Evolutionary conservation across 768 basidiomycete species (phyloP).

Genomic region (Dioszegia hungarica): DNA sequence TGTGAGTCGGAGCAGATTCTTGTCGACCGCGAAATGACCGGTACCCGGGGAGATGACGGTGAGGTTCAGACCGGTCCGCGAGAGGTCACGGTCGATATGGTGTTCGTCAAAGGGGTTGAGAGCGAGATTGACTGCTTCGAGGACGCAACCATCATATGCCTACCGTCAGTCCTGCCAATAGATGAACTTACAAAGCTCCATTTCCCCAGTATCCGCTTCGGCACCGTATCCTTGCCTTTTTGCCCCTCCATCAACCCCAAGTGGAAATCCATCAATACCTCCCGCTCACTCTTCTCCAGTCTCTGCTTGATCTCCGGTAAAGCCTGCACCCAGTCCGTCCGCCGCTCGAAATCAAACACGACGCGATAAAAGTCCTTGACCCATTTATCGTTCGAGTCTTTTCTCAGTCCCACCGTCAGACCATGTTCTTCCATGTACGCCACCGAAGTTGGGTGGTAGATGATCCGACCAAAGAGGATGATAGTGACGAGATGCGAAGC

Average conservation of each 20-base stretch:
- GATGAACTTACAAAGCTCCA: slow-evolving; percentile 44
- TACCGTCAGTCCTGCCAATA: slow-evolving; percentile 35
- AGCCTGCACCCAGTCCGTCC: slow-evolving; percentile 80
- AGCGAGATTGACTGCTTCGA: slow-evolving; percentile 89
- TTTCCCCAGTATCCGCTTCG: slow-evolving; percentile 44
- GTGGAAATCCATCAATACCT: slow-evolving; percentile 84
- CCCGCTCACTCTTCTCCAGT: slow-evolving; percentile 75
- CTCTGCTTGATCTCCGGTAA: slow-evolving; percentile 74
- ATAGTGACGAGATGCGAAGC: slow-evolving; percentile 93
- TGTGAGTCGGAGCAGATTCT: slow-evolving; percentile 80
- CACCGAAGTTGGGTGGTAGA: slow-evolving; percentile 44
- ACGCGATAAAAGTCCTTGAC: slow-evolving; percentile 97
- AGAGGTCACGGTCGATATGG: slow-evolving; percentile 90
- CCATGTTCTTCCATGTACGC: slow-evolving; percentile 33
- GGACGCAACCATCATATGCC: slow-evolving; percentile 90
- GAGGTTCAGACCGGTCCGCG: slow-evolving; percentile 75
- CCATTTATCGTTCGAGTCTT: slow-evolving; percentile 70
- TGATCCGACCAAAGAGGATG: slow-evolving; percentile 87
- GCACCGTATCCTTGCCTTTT: slow-evolving; percentile 17
- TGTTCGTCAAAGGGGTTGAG: slow-evolving; percentile 90
- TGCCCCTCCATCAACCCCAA: slow-evolving; percentile 52
- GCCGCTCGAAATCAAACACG: slow-evolving; percentile 83
- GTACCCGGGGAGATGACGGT: slow-evolving; percentile 89
- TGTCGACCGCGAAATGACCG: slow-evolving; percentile 87
- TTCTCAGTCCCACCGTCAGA: slow-evolving; percentile 52